Percentiles rank a stretch among this genome's conserved stretches.
These are phyloP conservation scores for Dictyostelium purpureum DNA, from an alignment of 78 protist species.

Conservation along the genomic window DNA sequence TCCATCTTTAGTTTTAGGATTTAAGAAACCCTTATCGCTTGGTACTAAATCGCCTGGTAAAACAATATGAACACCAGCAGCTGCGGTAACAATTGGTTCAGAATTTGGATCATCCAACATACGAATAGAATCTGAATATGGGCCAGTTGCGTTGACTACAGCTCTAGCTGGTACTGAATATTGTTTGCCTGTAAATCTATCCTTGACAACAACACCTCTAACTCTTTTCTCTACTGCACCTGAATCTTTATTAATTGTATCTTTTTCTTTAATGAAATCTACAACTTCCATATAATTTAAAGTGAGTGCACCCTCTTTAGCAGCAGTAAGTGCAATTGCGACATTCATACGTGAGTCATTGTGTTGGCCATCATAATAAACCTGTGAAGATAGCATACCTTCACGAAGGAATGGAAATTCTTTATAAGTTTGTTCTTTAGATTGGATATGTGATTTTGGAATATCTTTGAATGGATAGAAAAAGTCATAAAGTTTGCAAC, in stretches of 20 bases:
- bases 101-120: slow-evolving; percentile 83
- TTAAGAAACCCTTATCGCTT: slow-evolving; percentile 82
- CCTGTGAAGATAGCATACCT: slow-evolving; percentile 75
- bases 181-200: slow-evolving; percentile 84
- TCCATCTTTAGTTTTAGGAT: slow-evolving; percentile 93
- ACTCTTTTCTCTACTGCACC: slow-evolving; percentile 12
- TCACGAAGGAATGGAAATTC: slow-evolving; percentile 78
- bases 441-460: slow-evolving; percentile 25
- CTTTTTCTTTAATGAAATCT: not conserved
- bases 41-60: slow-evolving; percentile 76
- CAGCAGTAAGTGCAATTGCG: slow-evolving; percentile 92
- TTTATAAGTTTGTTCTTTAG: slow-evolving; percentile 37
- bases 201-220: slow-evolving; percentile 89
- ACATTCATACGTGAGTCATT: slow-evolving; percentile 94
- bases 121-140: slow-evolving; percentile 88
- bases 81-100: slow-evolving; percentile 70
- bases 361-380: slow-evolving; percentile 92
- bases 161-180: slow-evolving; percentile 62
- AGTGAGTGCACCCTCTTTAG: slow-evolving; percentile 88
- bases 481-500: slow-evolving; percentile 89
- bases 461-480: slow-evolving; percentile 79
- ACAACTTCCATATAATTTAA: slow-evolving; percentile 88
- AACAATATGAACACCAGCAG: slow-evolving; percentile 88
- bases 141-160: slow-evolving; percentile 94
- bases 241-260: too few species aligned